These are phyloP conservation scores for Pisolithus microcarpus DNA, from an alignment of 768 basidiomycete genomes.

Conservation along the genomic window DNA sequence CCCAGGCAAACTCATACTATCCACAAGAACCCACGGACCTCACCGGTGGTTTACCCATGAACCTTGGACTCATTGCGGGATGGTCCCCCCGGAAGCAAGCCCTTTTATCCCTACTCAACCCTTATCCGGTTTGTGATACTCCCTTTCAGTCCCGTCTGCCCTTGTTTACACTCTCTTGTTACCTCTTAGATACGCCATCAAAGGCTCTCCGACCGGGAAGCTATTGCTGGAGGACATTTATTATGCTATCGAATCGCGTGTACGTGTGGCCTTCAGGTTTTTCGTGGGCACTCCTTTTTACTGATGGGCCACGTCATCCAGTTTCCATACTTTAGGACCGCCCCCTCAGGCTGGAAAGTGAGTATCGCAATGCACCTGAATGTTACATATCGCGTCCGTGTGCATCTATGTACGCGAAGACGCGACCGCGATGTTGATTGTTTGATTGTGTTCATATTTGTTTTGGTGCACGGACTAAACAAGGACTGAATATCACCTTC, in stretches of 20 bases:
- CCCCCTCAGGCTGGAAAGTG: conserved; percentile 90
- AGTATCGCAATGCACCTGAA: conserved; percentile 22
- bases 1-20: conserved; percentile 53
- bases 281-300: background rate
- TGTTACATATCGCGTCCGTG: conserved; percentile 4
- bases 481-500: conserved; percentile 15
- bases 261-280: conserved; percentile 32
- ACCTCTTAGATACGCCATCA: conserved; percentile 71
- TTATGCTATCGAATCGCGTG: conserved; percentile 84
- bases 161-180: conserved; percentile 6
- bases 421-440: conserved; percentile 58
- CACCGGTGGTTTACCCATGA: conserved; percentile 78
- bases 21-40: conserved; percentile 74
- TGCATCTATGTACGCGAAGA: conserved; percentile 10
- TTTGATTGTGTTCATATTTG: conserved; percentile 57
- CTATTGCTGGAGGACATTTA: conserved; percentile 84
- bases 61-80: conserved; percentile 81
- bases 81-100: conserved; percentile 83
- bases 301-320: conserved; percentile 25
- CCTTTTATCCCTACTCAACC: conserved; percentile 87
- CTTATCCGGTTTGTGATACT: conserved; percentile 65
- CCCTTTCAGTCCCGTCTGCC: conserved; percentile 4
- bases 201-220: conserved; percentile 84
- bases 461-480: conserved; percentile 35
- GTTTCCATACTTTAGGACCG: conserved; percentile 86